Conservation (phyloP, 23 red algal species). For the Gracilaria gracilis region DNA sequence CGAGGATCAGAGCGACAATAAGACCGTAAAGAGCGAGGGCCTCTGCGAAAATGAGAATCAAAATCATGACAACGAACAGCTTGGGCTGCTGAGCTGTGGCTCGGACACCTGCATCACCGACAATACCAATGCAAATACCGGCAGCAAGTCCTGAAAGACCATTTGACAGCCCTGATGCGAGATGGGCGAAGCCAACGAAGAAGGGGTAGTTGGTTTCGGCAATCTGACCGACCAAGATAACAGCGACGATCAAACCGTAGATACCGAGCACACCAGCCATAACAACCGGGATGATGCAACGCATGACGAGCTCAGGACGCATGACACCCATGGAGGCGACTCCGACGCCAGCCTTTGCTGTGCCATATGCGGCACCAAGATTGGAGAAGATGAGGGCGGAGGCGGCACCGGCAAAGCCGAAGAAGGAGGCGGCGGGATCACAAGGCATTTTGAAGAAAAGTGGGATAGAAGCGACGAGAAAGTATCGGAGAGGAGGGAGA, state of each 20-base stretch:
- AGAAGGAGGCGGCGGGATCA: constrained; percentile 87
- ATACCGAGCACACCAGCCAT: constrained; percentile 99
- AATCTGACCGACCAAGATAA: constrained; percentile 93
- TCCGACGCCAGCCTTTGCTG: constrained; percentile 96
- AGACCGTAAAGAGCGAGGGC: constrained; percentile 98
- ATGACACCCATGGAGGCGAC: constrained; percentile 98
- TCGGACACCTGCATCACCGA: constrained; percentile 98
- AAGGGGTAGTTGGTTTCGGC: constrained; percentile 88
- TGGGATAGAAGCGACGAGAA: background rate
- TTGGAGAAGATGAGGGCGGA: constrained; percentile 97
- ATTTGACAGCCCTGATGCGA: constrained; percentile 90
- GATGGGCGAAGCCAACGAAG: constrained; percentile 98
- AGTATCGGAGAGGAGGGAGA: background rate
- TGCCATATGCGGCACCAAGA: constrained; percentile 98
- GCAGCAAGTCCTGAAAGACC: constrained; percentile 95
- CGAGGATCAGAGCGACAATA: constrained; percentile 97
- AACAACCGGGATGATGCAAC: constrained; percentile 97
- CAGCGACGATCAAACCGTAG: constrained; percentile 98
- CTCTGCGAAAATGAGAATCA: constrained; percentile 95
- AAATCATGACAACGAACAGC: constrained; percentile 90
- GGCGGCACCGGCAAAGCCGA: constrained; percentile 98
- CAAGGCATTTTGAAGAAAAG: constrained; percentile 58
- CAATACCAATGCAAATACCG: constrained; percentile 98
- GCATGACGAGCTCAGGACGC: constrained; percentile 98
- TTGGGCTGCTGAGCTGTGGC: constrained; percentile 97